Percentiles rank a stretch among this genome's conserved stretches.
phyloP scores from a whole-genome alignment of 495 filamentous ascomycete genomes.

The Chaetomidium leptoderma region DNA sequence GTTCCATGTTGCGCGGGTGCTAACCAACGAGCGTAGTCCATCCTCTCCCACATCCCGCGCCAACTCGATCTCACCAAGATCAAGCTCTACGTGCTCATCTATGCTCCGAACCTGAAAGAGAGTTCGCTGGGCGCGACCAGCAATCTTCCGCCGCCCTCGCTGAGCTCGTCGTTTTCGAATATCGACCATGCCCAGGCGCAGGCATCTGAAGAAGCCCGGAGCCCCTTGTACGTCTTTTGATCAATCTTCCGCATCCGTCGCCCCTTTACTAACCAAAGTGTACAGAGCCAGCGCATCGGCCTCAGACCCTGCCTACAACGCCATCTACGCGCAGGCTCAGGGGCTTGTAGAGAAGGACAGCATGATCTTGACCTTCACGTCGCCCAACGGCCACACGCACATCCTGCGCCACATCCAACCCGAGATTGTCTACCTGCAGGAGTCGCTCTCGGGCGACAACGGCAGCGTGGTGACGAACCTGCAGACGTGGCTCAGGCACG shows the following conservation, averaged over 20 bases:
- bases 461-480: slow-evolving; percentile 66
- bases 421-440: slow-evolving; percentile 79
- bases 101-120: slow-evolving; percentile 74
- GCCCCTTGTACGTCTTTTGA: slow-evolving; percentile 44
- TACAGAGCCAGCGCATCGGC: slow-evolving; percentile 33
- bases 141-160: slow-evolving; percentile 54
- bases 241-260: not conserved
- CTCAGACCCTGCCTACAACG: slow-evolving; percentile 61
- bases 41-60: slow-evolving; percentile 80
- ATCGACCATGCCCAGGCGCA: slow-evolving; percentile 71
- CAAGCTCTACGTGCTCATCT: slow-evolving; percentile 82
- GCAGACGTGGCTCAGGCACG: slow-evolving; percentile 79
- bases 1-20: not conserved
- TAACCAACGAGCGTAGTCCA: slow-evolving; percentile 57
- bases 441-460: slow-evolving; percentile 66
- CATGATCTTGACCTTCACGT: slow-evolving; percentile 84
- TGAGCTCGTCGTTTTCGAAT: slow-evolving; percentile 84
- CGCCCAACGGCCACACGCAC: slow-evolving; percentile 68
- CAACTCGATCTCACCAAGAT: slow-evolving; percentile 62
- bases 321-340: slow-evolving; percentile 69
- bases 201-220: slow-evolving; percentile 58
- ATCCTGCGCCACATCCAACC: slow-evolving; percentile 79
- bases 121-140: slow-evolving; percentile 47
- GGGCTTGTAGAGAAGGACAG: slow-evolving; percentile 73
- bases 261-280: slow-evolving; percentile 5